phyloP scores from a whole-genome alignment of 1,284 basidiomycete species.

The Pulveroboletus sp. region DNA sequence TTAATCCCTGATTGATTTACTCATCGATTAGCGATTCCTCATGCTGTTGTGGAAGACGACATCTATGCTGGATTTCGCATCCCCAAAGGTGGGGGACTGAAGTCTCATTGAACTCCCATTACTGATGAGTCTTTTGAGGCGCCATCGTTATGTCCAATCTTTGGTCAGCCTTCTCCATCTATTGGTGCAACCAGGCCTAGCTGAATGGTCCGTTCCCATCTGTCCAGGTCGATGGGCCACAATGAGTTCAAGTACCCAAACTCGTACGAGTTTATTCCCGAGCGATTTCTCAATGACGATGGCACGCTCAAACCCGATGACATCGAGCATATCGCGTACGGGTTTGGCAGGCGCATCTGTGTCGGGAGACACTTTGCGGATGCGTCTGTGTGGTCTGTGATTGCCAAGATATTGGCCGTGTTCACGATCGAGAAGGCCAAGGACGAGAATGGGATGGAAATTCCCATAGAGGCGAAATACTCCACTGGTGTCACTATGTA shows the following conservation, averaged over 20 bases:
- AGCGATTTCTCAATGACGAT: constrained; percentile 26
- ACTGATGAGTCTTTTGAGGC: constrained; percentile 11
- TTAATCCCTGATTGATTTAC: not conserved
- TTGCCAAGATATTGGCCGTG: constrained; percentile 19
- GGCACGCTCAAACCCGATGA: constrained; percentile 15
- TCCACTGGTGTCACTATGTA: constrained; percentile 17
- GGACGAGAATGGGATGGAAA: constrained; percentile 29
- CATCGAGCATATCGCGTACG: constrained; percentile 14
- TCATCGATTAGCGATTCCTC: constrained; percentile 21
- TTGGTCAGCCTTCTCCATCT: constrained; percentile 16
- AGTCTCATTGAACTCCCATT: not conserved
- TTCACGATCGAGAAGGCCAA: constrained; percentile 19
- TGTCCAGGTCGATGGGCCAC: constrained; percentile 27
- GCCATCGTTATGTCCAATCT: constrained; percentile 23
- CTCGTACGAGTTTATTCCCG: constrained; percentile 23
- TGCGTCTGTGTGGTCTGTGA: constrained; percentile 19
- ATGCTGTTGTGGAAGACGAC: constrained; percentile 23
- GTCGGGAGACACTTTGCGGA: constrained; percentile 23
- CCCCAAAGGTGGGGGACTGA: constrained; percentile 19
- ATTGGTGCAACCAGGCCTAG: not conserved
- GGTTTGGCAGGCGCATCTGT: constrained; percentile 30
- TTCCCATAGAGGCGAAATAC: constrained; percentile 19
- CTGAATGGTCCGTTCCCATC: not conserved
- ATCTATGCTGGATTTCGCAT: constrained; percentile 27
- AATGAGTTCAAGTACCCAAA: constrained; percentile 22